Base-by-base conservation (phyloP, 2,329 filamentous ascomycete genomes). In the Colletotrichum magnum region DNA sequence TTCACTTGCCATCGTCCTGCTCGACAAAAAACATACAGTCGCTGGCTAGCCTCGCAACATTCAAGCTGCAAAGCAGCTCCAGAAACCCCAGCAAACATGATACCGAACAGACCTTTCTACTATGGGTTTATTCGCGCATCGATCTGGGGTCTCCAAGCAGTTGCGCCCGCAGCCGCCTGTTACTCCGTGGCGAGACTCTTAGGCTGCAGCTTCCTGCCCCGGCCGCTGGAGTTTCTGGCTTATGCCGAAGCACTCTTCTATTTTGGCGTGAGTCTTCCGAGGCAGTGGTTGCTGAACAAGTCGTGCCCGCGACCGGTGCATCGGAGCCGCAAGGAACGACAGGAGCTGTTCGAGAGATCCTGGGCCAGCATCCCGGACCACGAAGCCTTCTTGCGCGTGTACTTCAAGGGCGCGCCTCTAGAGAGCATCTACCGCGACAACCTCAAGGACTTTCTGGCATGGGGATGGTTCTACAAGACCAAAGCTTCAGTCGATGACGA, bases 371-470 rank as follows among this genome's bases (percentile, higher is more conserved):
- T 89, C 16, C 79, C 84, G 1, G 84, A 90, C 73, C 81, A 83
- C 0, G 83, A 86, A 45, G 79, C 75, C 50, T 91, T 88, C 72
- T 69, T 91, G 28, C 79, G 75, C 61, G 84, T 82, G 70, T 92
- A 89, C 89, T 90, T 91, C 73, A 77, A 85, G 24, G 85, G 85
- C 36, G 86, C 87, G 7, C 78, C 83, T 15, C 54, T 79, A 2
- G 77, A 80, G 26, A 87, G 88, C 41, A 87, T 91, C 57, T 84
- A 84, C 64, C 79, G 83, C 15, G 87, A 90, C 45, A 89, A 91
- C 74, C 73, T 90, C 63, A 88, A 86, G 76, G 86, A 89, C 62
- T 90, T 89, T 74, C 81, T 88, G 21, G 77, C 83, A 24, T 92
- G 88, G 89, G 87, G 86, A 1, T 87, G 90, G 64, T 82, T 87